Conservation (phyloP, 2,329 filamentous ascomycete genomes). For the Pseudogymnoascus verrucosus region DNA sequence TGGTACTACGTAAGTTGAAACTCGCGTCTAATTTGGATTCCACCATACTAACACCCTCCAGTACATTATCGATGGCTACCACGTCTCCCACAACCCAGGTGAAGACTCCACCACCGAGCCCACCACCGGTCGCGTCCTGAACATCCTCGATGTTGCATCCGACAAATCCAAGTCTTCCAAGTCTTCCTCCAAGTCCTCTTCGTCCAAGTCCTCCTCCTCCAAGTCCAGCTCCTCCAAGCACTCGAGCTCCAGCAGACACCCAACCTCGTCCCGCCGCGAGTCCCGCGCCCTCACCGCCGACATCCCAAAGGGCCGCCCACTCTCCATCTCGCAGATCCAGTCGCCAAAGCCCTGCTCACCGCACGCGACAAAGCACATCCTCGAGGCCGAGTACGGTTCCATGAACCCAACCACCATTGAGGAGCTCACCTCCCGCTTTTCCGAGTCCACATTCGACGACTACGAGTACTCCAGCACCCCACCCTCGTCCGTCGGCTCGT, state of each 20-base stretch:
- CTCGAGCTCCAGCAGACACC: constrained; percentile 41
- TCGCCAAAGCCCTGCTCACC: constrained; percentile 85
- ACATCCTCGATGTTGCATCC: constrained; percentile 84
- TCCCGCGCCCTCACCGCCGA: constrained; percentile 46
- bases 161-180: constrained; percentile 42
- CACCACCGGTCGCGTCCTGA: constrained; percentile 92
- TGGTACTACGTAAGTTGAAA: constrained; percentile 76
- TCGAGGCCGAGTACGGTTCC: constrained; percentile 69
- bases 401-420: constrained; percentile 57
- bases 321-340: constrained; percentile 83
- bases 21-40: neutral
- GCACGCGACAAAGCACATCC: constrained; percentile 78
- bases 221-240: constrained; percentile 32
- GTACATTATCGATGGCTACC: constrained; percentile 99
- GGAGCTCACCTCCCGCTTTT: constrained; percentile 70
- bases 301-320: constrained; percentile 79
- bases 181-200: constrained; percentile 32
- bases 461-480: constrained; percentile 51
- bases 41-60: constrained; percentile 13
- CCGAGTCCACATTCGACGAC: constrained; percentile 48
- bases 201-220: constrained; percentile 32
- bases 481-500: constrained; percentile 62
- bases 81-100: constrained; percentile 92
- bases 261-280: constrained; percentile 30
- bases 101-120: constrained; percentile 85